These are phyloP conservation scores for Euphrasia arctica DNA, from an alignment of 305 asterid genomes.

Conservation along the genomic window DNA sequence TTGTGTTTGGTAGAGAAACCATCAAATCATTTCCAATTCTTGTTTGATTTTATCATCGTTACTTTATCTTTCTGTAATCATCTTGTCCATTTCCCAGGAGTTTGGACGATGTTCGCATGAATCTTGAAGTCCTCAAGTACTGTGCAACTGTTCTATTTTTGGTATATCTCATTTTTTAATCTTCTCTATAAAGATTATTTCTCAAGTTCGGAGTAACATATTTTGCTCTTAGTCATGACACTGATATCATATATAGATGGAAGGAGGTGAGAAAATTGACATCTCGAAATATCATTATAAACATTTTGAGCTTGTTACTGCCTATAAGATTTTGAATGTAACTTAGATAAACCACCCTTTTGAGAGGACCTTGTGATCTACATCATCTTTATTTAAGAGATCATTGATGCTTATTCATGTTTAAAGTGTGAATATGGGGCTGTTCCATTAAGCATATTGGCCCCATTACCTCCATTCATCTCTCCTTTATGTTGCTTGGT, in stretches of 20 bases:
- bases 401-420: neutral
- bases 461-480: too few species aligned
- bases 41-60: neutral
- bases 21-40: neutral
- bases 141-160: constrained; percentile 87
- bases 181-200: constrained; percentile 1
- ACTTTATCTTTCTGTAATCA: constrained; percentile 13
- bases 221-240: neutral
- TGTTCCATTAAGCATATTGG: too few species aligned
- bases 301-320: constrained; percentile 18
- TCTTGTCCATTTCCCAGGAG: constrained; percentile 46
- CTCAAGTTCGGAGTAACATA: too few species aligned
- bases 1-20: neutral
- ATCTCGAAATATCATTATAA: too few species aligned
- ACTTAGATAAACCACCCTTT: constrained; percentile 2
- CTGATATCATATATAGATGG: constrained; percentile 10
- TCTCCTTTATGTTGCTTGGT: too few species aligned
- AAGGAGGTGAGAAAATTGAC: constrained; percentile 5
- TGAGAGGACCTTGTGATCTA: constrained; percentile 4
- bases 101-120: constrained; percentile 94
- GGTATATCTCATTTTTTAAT: constrained; percentile 47
- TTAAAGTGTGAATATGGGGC: neutral
- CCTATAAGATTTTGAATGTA: neutral
- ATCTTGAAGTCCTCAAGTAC: constrained; percentile 87
- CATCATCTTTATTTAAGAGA: neutral